These are phyloP conservation scores for Dothideomycetes sp. DNA, from an alignment of 2,329 filamentous ascomycete genomes.

Conservation along the genomic window DNA sequence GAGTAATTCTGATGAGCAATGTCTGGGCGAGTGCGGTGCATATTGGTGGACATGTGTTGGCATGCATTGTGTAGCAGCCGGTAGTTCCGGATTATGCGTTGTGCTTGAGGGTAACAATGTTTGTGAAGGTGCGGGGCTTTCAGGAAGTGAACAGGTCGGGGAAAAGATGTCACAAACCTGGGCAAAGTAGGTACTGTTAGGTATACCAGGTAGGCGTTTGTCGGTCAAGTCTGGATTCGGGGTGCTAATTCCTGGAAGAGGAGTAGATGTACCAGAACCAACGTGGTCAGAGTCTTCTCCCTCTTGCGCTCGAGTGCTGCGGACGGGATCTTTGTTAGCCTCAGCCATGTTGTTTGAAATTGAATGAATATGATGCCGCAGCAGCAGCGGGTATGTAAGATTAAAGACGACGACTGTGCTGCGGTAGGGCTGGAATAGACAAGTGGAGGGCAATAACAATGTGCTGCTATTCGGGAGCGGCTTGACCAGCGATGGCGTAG, in stretches of 20 bases:
- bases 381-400: not conserved
- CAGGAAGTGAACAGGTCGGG: slow-evolving; percentile 24
- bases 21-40: too few species aligned
- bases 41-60: too few species aligned
- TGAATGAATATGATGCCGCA: slow-evolving; percentile 12
- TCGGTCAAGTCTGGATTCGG: slow-evolving; percentile 88
- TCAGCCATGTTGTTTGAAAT: slow-evolving; percentile 18
- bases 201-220: slow-evolving; percentile 86
- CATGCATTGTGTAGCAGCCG: too few species aligned
- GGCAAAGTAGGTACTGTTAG: slow-evolving; percentile 84
- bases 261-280: slow-evolving; percentile 70
- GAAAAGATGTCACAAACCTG: slow-evolving; percentile 90
- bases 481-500: not conserved
- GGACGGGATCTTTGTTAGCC: slow-evolving; percentile 24
- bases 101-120: too few species aligned
- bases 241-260: slow-evolving; percentile 74
- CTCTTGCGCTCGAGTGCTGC: slow-evolving; percentile 44
- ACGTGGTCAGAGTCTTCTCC: slow-evolving; percentile 63
- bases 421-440: not conserved
- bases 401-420: not conserved
- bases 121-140: slow-evolving; percentile 21
- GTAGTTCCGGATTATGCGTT: too few species aligned
- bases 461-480: not conserved
- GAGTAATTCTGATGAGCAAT: too few species aligned
- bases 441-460: not conserved